Evolutionary conservation across 106 monocot genomes (phyloP).

Genomic region (Agapanthus africanus): DNA sequence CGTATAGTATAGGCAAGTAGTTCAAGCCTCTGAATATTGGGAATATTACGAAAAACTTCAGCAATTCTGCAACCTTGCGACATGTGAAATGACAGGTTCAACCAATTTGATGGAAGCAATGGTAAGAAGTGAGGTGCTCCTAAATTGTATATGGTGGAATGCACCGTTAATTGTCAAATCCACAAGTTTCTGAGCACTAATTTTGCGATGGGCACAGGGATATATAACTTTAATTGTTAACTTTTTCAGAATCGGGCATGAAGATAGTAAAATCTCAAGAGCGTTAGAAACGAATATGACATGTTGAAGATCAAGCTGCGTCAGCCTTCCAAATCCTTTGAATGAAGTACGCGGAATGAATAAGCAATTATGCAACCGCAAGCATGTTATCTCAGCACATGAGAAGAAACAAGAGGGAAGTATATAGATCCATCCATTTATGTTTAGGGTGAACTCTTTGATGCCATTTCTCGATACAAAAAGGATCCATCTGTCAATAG

Average conservation of each 20-base stretch:
- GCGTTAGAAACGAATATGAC: background rate
- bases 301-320: background rate
- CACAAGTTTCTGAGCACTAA: background rate
- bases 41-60: background rate
- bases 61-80: background rate
- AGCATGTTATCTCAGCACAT: background rate
- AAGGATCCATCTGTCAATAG: background rate
- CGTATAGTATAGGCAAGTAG: background rate
- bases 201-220: background rate
- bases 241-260: background rate
- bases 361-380: background rate
- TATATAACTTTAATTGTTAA: background rate
- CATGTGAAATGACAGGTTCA: background rate
- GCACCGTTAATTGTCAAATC: background rate
- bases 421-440: background rate
- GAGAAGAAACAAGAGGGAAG: conserved; percentile 1
- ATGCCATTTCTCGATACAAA: conserved; percentile 7
- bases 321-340: background rate
- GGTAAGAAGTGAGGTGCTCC: background rate
- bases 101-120: background rate
- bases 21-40: conserved; percentile 1
- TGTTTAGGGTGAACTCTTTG: conserved; percentile 1
- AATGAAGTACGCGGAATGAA: background rate
- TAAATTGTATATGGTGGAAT: background rate
- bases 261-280: background rate